Conservation (phyloP, 2,329 filamentous ascomycete species). For the Xylaria multiplex region DNA sequence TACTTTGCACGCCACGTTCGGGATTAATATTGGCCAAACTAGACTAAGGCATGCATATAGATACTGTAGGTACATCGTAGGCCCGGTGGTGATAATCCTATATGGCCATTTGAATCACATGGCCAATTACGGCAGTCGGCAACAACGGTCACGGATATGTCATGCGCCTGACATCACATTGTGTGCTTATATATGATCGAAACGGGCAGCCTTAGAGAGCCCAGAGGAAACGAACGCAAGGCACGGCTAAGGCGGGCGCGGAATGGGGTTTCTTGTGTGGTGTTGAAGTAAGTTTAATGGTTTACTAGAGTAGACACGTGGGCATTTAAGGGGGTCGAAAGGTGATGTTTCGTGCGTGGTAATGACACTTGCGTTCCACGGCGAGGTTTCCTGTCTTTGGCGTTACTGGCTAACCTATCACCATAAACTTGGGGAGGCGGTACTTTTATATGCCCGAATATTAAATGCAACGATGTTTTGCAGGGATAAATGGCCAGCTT, state of each 20-base stretch:
- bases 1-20: conserved; percentile 8
- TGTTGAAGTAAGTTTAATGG: background rate
- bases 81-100: background rate
- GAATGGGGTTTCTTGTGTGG: background rate
- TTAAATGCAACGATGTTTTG: background rate
- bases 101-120: background rate
- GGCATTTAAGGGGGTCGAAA: background rate
- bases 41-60: background rate
- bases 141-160: background rate
- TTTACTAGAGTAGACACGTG: background rate
- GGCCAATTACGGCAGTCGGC: conserved; percentile 4
- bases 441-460: background rate
- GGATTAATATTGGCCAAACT: conserved; percentile 3
- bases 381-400: background rate
- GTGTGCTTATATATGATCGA: background rate
- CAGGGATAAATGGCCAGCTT: background rate
- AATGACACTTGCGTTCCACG: background rate
- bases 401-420: conserved; percentile 2
- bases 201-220: background rate
- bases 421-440: background rate
- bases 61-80: conserved; percentile 1
- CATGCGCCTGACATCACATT: background rate
- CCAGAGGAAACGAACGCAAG: background rate
- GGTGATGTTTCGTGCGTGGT: background rate
- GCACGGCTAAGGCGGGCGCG: background rate